Base-by-base conservation (phyloP, 345 rosid species). In the Populus alba region DNA sequence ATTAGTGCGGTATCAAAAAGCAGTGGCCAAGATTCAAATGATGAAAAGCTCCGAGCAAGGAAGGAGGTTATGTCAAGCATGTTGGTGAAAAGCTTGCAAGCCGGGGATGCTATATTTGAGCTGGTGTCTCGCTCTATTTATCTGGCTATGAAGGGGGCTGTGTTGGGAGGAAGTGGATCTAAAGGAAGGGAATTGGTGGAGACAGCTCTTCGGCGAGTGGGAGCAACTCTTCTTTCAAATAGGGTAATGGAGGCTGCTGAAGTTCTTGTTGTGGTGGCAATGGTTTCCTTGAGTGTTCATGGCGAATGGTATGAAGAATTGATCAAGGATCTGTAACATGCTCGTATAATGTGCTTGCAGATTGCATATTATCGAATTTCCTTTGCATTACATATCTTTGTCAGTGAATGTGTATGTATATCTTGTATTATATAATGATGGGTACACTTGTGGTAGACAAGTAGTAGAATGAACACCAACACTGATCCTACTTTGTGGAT, bases 121-220 rank as follows among this genome's bases (percentile, higher is more conserved):
- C 37, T 9, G 10, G 77, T 61, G 5, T 74, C 68, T 41, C 55
- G 15, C 22, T 61, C 68, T 38, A 51, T 61, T 16, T 74, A 39
- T 74, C 77, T 38, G 63, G 77, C 68, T 39, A 7, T 74, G 51
- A 74, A 23, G 39, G 68, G 55, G 0, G 68, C 53, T 16, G 77
- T 74, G 39, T 8, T 74, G 16, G 77, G 77, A 61, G 77, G 77
- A 41, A 59, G 35, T 74, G 77, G 77, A 10, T 39, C 62, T n/a
- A 74, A 17, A 39, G 77, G 77, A 74, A 74, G 77, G 68, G 55
- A 74, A 62, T 23, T 74, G 37, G 57, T 39, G 16, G 68, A 38
- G 51, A 23, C 69, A 27, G 38, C 51, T 61, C 68, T 74, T 29
- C 68, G 43, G 8, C 51, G 68, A 25, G n/a, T 62, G 38, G 68